Percentiles rank a stretch among this genome's conserved stretches.
Evolutionary conservation across 1,284 basidiomycete species (phyloP).

Genomic region (Phenoliferia sp.): DNA sequence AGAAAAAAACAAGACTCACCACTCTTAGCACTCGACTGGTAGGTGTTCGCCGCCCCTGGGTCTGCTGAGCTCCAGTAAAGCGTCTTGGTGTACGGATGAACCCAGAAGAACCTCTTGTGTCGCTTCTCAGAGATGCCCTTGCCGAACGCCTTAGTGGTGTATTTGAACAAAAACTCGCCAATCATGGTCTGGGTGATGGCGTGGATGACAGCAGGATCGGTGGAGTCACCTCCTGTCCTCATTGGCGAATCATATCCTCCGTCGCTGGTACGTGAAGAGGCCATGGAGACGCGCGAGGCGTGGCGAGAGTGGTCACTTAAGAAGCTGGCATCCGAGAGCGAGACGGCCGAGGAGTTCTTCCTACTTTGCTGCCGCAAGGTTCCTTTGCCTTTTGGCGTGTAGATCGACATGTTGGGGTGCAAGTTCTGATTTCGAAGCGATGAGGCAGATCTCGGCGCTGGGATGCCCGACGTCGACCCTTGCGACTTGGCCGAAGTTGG

Average conservation of each 20-base stretch:
- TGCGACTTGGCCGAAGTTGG: constrained; percentile 4
- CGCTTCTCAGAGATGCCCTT: constrained; percentile 85
- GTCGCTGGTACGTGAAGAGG: constrained; percentile 39
- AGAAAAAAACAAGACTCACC: constrained; percentile 55
- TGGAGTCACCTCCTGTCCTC: constrained; percentile 47
- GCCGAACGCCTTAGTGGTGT: constrained; percentile 85
- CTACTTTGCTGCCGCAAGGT: constrained; percentile 8
- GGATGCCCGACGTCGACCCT: constrained; percentile 3
- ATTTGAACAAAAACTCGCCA: constrained; percentile 97
- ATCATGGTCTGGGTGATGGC: constrained; percentile 99
- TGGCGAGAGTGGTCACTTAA: constrained; percentile 26
- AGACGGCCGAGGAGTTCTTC: constrained; percentile 16
- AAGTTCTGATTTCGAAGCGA: neutral
- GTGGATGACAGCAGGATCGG: constrained; percentile 83
- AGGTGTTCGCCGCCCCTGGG: constrained; percentile 77
- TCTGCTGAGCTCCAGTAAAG: constrained; percentile 91
- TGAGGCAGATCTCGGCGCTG: too few species aligned
- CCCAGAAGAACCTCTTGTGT: constrained; percentile 97
- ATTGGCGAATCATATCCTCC: constrained; percentile 24
- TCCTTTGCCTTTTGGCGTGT: neutral
- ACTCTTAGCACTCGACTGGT: constrained; percentile 92
- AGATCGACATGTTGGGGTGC: constrained; percentile 4
- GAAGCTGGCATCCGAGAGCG: constrained; percentile 30
- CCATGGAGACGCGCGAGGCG: constrained; percentile 36
- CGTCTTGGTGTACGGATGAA: constrained; percentile 97